Evolutionary conservation across 441 rosid species (phyloP).

Genomic region (Populus hybrid): DNA sequence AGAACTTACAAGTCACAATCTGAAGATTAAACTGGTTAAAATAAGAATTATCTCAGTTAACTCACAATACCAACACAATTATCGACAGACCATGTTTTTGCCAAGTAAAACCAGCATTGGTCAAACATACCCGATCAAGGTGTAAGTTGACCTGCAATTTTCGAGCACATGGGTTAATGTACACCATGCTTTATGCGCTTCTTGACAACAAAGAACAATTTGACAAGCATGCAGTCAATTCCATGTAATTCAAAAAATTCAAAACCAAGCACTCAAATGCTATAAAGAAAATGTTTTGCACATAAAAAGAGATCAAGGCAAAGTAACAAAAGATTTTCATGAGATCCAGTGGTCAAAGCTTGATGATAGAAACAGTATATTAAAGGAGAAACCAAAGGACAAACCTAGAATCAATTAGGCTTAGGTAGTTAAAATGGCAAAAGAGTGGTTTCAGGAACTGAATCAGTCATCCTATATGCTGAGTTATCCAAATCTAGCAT

Average conservation of each 20-base stretch:
- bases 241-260: background rate
- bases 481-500: background rate
- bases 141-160: slow-evolving; percentile 23
- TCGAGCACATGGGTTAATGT: slow-evolving; percentile 19
- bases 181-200: background rate
- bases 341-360: background rate
- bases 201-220: slow-evolving; percentile 8
- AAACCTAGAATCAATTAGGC: background rate
- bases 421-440: background rate
- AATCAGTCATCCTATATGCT: background rate
- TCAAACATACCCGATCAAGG: slow-evolving; percentile 19
- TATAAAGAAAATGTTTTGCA: background rate
- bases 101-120: slow-evolving; percentile 18
- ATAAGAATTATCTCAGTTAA: slow-evolving; percentile 15
- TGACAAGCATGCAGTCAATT: background rate
- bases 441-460: background rate
- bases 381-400: background rate
- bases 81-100: slow-evolving; percentile 13
- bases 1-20: slow-evolving; percentile 18
- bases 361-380: background rate
- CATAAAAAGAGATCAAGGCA: background rate
- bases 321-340: background rate
- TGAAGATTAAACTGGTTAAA: slow-evolving; percentile 21
- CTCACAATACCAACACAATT: slow-evolving; percentile 16
- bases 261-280: background rate